Conservation (phyloP, 148 eudicot genomes). For the Pharnaceum exiguum region DNA sequence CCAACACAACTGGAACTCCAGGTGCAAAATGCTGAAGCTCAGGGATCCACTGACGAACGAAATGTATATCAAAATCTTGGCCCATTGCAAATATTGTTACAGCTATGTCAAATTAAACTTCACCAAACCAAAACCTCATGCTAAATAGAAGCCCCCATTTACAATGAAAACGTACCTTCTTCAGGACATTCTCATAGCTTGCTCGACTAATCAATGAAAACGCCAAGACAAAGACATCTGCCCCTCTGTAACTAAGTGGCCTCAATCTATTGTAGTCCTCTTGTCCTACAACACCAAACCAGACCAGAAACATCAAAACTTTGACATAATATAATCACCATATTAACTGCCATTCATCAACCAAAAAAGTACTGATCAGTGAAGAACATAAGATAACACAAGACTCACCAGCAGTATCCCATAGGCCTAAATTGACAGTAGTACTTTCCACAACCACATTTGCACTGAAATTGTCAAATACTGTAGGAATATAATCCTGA, state of each 20-base stretch:
- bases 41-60: conserved; percentile 88
- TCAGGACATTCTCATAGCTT: conserved; percentile 86
- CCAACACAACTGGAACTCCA: conserved; percentile 85
- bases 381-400: conserved; percentile 1
- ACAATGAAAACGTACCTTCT: conserved; percentile 53
- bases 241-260: conserved; percentile 97
- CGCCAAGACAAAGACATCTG: conserved; percentile 90
- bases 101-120: background rate
- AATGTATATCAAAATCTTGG: conserved; percentile 21
- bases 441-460: conserved; percentile 91
- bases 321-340: conserved; percentile 4
- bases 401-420: conserved; percentile 96
- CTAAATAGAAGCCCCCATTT: conserved; percentile 1
- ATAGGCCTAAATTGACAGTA: conserved; percentile 93
- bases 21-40: conserved; percentile 99
- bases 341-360: too few relatives aligned
- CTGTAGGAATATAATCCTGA: conserved; percentile 97
- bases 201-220: conserved; percentile 97
- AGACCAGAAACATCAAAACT: background rate
- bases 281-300: conserved; percentile 51
- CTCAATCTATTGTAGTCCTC: conserved; percentile 94
- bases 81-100: background rate
- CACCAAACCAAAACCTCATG: background rate
- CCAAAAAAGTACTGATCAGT: background rate
- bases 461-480: conserved; percentile 99